phyloP scores from a whole-genome alignment of 495 filamentous ascomycete species.

The Tuber borchii region DNA sequence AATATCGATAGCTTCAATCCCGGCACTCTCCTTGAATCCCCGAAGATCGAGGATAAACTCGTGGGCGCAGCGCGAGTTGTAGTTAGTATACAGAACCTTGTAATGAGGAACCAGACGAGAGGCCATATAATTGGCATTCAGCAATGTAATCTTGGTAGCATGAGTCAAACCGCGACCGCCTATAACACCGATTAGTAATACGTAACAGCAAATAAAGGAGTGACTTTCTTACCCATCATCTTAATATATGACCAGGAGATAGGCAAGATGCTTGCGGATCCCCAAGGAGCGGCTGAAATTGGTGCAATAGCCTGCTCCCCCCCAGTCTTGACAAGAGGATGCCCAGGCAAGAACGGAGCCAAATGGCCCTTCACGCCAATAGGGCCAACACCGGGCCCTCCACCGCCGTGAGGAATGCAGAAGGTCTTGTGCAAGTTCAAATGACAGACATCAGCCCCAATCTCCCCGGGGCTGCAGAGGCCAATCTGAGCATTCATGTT shows the following conservation, averaged over 20 bases:
- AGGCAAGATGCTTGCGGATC: slow-evolving; percentile 86
- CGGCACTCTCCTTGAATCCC: slow-evolving; percentile 73
- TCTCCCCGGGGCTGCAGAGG: slow-evolving; percentile 91
- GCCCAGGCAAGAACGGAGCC: slow-evolving; percentile 69
- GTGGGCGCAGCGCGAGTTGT: slow-evolving; percentile 81
- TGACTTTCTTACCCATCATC: slow-evolving; percentile 61
- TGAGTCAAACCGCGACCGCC: slow-evolving; percentile 79
- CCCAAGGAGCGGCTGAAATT: slow-evolving; percentile 81
- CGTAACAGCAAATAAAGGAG: slow-evolving; percentile 42
- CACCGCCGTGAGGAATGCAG: slow-evolving; percentile 96
- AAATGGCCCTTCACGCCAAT: slow-evolving; percentile 88
- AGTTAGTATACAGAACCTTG: slow-evolving; percentile 86
- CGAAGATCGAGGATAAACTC: slow-evolving; percentile 97
- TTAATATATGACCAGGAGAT: slow-evolving; percentile 98
- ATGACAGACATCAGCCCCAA: slow-evolving; percentile 97
- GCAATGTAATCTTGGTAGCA: slow-evolving; percentile 85
- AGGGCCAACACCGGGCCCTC: slow-evolving; percentile 89
- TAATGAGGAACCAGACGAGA: slow-evolving; percentile 85
- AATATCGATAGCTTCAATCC: slow-evolving; percentile 91
- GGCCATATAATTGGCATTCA: slow-evolving; percentile 98
- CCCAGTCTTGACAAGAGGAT: slow-evolving; percentile 58
- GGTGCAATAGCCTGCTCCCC: slow-evolving; percentile 60
- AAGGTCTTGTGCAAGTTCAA: slow-evolving; percentile 98
- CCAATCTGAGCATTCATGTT: slow-evolving; percentile 99
- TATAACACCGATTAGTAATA: background rate